Evolutionary conservation across 169 alveolate species (phyloP).

Genomic region (Amoebophrya sp.): DNA sequence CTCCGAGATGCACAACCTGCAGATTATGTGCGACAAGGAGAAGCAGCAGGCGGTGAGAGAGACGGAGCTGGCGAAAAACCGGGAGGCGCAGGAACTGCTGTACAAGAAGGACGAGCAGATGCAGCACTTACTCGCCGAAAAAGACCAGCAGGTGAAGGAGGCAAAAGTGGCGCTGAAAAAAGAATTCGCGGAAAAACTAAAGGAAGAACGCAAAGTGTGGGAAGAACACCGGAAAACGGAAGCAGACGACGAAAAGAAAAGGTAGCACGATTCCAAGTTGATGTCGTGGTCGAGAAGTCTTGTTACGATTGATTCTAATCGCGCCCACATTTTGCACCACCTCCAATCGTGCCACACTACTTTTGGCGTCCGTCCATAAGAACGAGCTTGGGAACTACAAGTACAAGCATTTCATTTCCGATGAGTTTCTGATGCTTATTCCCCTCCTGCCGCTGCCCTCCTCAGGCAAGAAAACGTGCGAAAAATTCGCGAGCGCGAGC

Average conservation of each 20-base stretch:
- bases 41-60: not conserved
- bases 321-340: too few species aligned
- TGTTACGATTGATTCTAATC: not conserved
- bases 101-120: not conserved
- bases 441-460: not conserved
- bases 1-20: not conserved
- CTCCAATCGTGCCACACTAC: too few species aligned
- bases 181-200: not conserved
- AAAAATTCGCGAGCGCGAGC: not conserved
- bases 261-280: not conserved
- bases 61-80: not conserved
- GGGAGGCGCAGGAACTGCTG: not conserved
- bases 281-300: not conserved
- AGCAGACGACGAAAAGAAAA: not conserved
- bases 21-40: not conserved
- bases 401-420: not conserved
- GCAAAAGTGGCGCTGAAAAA: not conserved
- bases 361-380: too few species aligned
- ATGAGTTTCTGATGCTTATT: not conserved
- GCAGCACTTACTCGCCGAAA: not conserved
- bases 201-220: not conserved
- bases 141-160: not conserved
- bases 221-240: not conserved
- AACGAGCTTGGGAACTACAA: too few species aligned
- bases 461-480: not conserved